A percentile compares a stretch with the other conserved stretches of the same genome.
Conservation (phyloP, 768 basidiomycete species). For the Suillus plorans region DNA sequence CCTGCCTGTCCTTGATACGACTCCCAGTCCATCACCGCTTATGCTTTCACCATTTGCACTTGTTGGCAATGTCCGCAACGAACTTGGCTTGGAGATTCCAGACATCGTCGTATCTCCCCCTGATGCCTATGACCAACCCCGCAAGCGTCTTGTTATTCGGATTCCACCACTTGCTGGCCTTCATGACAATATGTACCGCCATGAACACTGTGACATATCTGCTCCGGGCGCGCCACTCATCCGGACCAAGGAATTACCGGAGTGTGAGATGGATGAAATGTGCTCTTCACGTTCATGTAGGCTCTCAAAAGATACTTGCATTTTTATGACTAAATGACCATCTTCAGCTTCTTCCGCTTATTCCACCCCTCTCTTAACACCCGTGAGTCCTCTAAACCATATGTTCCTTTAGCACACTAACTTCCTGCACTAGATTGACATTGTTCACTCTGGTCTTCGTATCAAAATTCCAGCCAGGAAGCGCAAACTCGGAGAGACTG, state of each 20-base stretch:
- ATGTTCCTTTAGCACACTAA: not conserved
- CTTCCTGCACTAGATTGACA: conserved; percentile 8
- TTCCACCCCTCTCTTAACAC: conserved; percentile 11
- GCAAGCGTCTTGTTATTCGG: conserved; percentile 6
- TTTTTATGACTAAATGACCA: not conserved
- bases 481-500: conserved; percentile 23
- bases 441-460: conserved; percentile 19
- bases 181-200: conserved; percentile 1
- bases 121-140: not conserved
- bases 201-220: not conserved
- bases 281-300: conserved; percentile 15
- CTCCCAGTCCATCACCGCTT: conserved; percentile 5
- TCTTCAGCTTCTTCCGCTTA: conserved; percentile 14
- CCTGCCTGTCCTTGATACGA: conserved; percentile 36
- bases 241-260: conserved; percentile 23
- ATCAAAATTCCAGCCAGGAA: conserved; percentile 27
- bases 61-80: not conserved
- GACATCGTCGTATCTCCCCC: conserved; percentile 7
- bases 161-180: conserved; percentile 7
- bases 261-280: conserved; percentile 19
- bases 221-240: conserved; percentile 28
- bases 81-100: conserved; percentile 10
- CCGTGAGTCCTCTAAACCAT: conserved; percentile 15
- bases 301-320: not conserved
- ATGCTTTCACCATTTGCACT: not conserved